Percentiles rank a stretch among this genome's conserved stretches.
These are phyloP conservation scores for Ceratocystis ficicola DNA, from an alignment of 2,329 filamentous ascomycete genomes.

Conservation along the genomic window DNA sequence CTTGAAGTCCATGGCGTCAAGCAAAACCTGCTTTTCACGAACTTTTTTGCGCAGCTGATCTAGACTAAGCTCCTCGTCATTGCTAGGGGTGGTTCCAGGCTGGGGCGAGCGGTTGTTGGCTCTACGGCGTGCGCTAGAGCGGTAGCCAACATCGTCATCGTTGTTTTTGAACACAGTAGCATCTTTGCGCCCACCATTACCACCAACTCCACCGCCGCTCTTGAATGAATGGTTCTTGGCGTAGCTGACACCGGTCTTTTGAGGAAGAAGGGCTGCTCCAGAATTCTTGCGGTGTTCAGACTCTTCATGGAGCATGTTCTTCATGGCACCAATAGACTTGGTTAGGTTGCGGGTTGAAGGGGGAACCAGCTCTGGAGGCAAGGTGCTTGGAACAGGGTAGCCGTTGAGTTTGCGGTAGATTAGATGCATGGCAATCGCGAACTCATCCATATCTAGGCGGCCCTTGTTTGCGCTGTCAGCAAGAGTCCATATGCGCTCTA, in stretches of 20 bases:
- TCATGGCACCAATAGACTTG: constrained; percentile 85
- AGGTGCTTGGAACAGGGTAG: constrained; percentile 74
- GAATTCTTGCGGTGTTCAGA: constrained; percentile 81
- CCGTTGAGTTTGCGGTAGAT: constrained; percentile 96
- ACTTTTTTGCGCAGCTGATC: constrained; percentile 90
- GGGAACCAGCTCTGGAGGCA: constrained; percentile 85
- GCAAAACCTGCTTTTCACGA: constrained; percentile 80
- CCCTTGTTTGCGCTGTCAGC: constrained; percentile 91
- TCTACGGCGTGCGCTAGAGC: constrained; percentile 82
- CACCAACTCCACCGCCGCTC: constrained; percentile 39
- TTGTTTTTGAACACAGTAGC: constrained; percentile 96
- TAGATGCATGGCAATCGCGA: constrained; percentile 96
- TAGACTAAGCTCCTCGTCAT: constrained; percentile 60
- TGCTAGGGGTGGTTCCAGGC: constrained; percentile 53
- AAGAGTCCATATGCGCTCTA: constrained; percentile 90
- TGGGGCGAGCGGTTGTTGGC: constrained; percentile 68
- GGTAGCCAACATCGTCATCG: constrained; percentile 82
- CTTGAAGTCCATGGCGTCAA: constrained; percentile 93
- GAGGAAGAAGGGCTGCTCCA: constrained; percentile 79
- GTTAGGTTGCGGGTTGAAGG: constrained; percentile 89
- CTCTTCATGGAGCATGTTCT: constrained; percentile 76
- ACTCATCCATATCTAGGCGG: constrained; percentile 88
- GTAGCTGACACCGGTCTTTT: constrained; percentile 96
- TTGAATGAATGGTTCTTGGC: constrained; percentile 91
- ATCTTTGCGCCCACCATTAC: constrained; percentile 63